Base-by-base conservation (phyloP, 1,139 yeast species). In the Protomyces pachydermus region DNA sequence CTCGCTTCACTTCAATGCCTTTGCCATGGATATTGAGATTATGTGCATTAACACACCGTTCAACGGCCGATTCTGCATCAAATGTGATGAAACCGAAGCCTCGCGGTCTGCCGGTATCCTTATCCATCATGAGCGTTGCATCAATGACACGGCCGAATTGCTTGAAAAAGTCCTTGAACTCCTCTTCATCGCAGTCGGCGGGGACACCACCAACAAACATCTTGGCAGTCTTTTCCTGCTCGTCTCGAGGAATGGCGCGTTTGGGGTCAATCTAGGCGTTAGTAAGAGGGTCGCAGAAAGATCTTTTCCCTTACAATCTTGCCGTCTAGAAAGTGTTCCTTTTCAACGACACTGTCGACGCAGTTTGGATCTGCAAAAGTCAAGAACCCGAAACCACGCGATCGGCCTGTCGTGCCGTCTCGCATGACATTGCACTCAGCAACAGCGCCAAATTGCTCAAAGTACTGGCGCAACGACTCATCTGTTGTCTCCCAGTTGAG, bases 171-270 rank as follows among this genome's bases (percentile, higher is more conserved):
- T 83, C 86, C 74, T 87, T 87, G 75, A 93, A 95, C 71, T 93
- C 98, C 69, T 83, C 84, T 72, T 95, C 98, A 69, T 91, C 91
- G 52, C 91, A 97, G 76, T 91, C 95, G 45, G 96, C 91, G 66
- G 96, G 95, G 69, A 93, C 90, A 70, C 99, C 99, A 69, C 99
- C 99, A 56, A 93, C 98, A 74, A 93, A 93, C 70, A 93, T 93
- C 78, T 93, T 93, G 71, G 98, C 97, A 12, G 97, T 91, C 74
- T 89, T 89, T 74, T 91, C 98, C 76, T 93, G 98, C 75, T 93
- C 98, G 74, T 93, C 98, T 75, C 93, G 87, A 52, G 98, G 98
- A 72, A 93, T 93, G 25, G 99, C 98, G 72, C 98, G 83, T 76
- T 93, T 93, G 52, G 99, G 98, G 74, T 93, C 99, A 74, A 93